Evolutionary conservation across 163 green algal species (phyloP).

Genomic region (Prototheca wickerhamii): DNA sequence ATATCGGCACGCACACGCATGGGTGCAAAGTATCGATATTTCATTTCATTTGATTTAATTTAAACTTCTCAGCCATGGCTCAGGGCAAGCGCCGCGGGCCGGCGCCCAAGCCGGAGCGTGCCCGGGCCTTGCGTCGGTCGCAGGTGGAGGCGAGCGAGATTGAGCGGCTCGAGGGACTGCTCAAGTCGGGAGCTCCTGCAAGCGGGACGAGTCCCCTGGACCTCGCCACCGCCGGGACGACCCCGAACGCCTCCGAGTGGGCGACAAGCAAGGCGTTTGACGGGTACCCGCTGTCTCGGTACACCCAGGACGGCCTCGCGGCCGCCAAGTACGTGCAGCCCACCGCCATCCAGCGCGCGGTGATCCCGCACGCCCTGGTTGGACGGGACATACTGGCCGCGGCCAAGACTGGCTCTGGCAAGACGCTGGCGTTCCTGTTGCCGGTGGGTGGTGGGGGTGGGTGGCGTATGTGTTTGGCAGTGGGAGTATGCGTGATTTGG

Average conservation of each 20-base stretch:
- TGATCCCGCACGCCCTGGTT: constrained; percentile 84
- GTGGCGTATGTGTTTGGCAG: background rate
- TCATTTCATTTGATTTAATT: background rate
- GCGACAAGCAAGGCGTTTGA: constrained; percentile 43
- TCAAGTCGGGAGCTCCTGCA: constrained; percentile 32
- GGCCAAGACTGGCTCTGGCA: constrained; percentile 95
- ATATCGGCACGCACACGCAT: too few species aligned
- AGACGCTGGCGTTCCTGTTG: constrained; percentile 94
- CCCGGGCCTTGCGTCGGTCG: constrained; percentile 13
- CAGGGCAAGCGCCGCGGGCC: background rate
- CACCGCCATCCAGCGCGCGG: constrained; percentile 90
- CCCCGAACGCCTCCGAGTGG: constrained; percentile 2
- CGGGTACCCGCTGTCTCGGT: constrained; percentile 65
- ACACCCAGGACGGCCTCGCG: constrained; percentile 56
- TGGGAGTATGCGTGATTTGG: background rate
- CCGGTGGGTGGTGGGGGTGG: constrained; percentile 45
- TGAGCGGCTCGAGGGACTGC: constrained; percentile 22
- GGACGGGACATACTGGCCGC: constrained; percentile 91
- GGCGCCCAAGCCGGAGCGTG: too few species aligned
- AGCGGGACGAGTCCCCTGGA: constrained; percentile 44
- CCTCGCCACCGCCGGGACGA: constrained; percentile 5
- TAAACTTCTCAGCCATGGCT: background rate
- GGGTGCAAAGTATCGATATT: too few species aligned
- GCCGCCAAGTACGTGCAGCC: constrained; percentile 62
- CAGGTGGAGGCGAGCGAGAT: constrained; percentile 46